Base-by-base conservation (phyloP, 306 rosid species). In the Cucurbita maxima region DNA sequence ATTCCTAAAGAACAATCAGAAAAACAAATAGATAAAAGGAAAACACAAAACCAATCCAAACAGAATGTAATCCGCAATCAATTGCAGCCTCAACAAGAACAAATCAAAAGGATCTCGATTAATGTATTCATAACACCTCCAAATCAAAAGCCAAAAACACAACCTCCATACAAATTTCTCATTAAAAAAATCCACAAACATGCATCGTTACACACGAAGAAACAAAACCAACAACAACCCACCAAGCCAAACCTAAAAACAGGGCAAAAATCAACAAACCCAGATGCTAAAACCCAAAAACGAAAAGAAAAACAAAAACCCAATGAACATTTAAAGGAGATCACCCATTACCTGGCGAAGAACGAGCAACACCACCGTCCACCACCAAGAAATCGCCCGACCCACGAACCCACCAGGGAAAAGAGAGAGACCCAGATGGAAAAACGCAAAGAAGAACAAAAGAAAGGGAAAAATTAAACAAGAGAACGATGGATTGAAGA, bases 301-400 rank as follows among this genome's bases (percentile, higher is more conserved):
- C 1, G 34, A 30, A 30, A 30, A 30, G 34, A 30, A 30, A 30
- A 58, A 58, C 5, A 58, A 30, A 63, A 63, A n/a, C 71, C 16
- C 51, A 77, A 22, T 36, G 72, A 75, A 73, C 43, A 37, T 9
- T 34, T 58, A 20, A 54, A 55, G 51, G 7, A 68, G 8, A 45
- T 16, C 6, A 72, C 72, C 80, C 69, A 66, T 54, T 78, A 82
- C 86, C 90, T 77, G 72, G 74, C 72, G 41, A 37, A 53, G 11
- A 81, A 72, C 5, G 52, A 30, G 59, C 58, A 61, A 40, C 10
- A 56, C 22, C 73, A 15, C 30, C 73, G 11, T 56, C 44, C 73
- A 15, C 40, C 73, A 15, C 61, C 44, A 22, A 16, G 22, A 56
- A 64, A 59, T 44, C 57, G 38, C 12, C 37, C 55, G 18, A 58